Evolutionary conservation across 2,329 filamentous ascomycete species (phyloP).

Genomic region (Arthroderma sp.): DNA sequence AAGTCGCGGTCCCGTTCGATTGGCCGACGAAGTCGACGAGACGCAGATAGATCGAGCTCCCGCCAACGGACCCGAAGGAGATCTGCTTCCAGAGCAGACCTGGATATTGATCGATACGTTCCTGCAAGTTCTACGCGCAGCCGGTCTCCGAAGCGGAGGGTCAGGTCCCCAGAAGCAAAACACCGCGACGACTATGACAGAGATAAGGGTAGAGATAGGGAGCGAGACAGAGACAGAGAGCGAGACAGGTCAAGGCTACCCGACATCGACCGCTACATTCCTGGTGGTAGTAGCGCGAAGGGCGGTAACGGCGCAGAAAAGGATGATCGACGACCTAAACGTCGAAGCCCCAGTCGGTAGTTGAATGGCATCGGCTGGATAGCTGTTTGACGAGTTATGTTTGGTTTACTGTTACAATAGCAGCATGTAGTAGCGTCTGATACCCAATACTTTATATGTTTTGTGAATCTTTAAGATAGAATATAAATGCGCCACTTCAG

Average conservation of each 20-base stretch:
- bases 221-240: constrained; percentile 16
- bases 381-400: no score
- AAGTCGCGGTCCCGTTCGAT: constrained; percentile 13
- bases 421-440: no score
- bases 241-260: constrained; percentile 21
- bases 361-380: neutral
- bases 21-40: constrained; percentile 9
- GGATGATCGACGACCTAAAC: constrained; percentile 11
- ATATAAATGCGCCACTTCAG: no score
- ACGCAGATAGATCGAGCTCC: constrained; percentile 9
- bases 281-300: constrained; percentile 20
- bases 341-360: constrained; percentile 17
- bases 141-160: constrained; percentile 27
- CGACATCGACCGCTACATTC: constrained; percentile 35
- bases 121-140: constrained; percentile 28
- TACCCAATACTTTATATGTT: no score
- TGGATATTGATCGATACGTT: constrained; percentile 32
- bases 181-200: constrained; percentile 15
- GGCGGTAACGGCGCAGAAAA: constrained; percentile 6
- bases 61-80: constrained; percentile 13
- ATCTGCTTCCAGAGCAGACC: constrained; percentile 23
- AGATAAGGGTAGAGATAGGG: constrained; percentile 9
- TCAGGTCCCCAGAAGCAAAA: constrained; percentile 18
- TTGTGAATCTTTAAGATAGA: no score
- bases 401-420: no score